Base-by-base conservation (phyloP, 352 stramenopile species). In the Pseudoperonospora humuli region DNA sequence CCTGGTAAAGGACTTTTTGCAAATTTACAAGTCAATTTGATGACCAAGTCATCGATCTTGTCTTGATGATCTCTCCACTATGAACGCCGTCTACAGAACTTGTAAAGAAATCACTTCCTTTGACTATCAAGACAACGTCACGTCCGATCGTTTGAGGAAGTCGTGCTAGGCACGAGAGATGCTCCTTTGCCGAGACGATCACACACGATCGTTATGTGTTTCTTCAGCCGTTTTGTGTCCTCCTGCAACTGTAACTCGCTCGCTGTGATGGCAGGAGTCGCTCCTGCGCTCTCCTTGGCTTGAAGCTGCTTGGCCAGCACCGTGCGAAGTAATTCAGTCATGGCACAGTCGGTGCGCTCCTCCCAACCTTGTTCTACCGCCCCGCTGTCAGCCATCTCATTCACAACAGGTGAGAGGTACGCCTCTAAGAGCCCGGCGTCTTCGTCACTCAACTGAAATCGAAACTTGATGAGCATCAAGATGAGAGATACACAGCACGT, bases 131-230 rank as follows among this genome's bases (percentile, higher is more conserved):
- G n/a, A n/a, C n/a, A n/a, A n/a, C n/a, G n/a, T n/a, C n/a, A n/a
- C n/a, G n/a, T n/a, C n/a, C n/a, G n/a, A n/a, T n/a, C n/a, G n/a
- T n/a, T n/a, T n/a, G n/a, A n/a, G n/a, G n/a, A n/a, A n/a, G n/a
- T n/a, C n/a, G n/a, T n/a, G n/a, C n/a, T n/a, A n/a, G n/a, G n/a
- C n/a, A n/a, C n/a, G n/a, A n/a, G n/a, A n/a, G n/a, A n/a, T n/a
- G n/a, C n/a, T n/a, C n/a, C n/a, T n/a, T n/a, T n/a, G n/a, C n/a
- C n/a, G n/a, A n/a, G n/a, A n/a, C n/a, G n/a, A n/a, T n/a, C n/a
- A n/a, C n/a, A 95, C 6, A 96, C 67, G 42, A 95, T 91, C 14
- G 80, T 88, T 36, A 95, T 88, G 60, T 94, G 80, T 39, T 96
- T 95, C 57, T 91, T 88, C 35, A 96, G 75, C 32, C 86, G 86